phyloP scores from a whole-genome alignment of 257 asterid species.

The Solanum rostratum region DNA sequence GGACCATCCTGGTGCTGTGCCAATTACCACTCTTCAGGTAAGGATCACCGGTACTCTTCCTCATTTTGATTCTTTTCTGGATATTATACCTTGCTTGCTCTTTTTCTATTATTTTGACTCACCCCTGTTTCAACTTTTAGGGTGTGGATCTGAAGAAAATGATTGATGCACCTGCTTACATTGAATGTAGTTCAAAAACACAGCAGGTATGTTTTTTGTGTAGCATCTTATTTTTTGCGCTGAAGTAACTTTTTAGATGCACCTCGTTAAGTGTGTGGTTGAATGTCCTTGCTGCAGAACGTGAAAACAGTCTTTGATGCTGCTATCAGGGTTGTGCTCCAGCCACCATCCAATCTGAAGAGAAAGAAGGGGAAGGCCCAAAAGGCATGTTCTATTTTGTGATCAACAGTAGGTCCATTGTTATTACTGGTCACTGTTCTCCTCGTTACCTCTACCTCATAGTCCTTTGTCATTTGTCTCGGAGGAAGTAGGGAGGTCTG shows the following conservation, averaged over 20 bases:
- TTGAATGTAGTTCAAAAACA: conserved; percentile 69
- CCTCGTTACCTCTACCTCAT: neutral
- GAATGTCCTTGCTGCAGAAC: conserved; percentile 20
- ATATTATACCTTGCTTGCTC: neutral
- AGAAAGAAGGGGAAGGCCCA: conserved; percentile 38
- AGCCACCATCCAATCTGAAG: conserved; percentile 38
- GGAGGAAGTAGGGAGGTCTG: conserved; percentile 38
- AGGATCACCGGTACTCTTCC: neutral
- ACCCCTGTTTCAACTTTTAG: conserved; percentile 13
- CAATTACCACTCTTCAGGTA: conserved; percentile 84
- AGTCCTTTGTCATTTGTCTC: conserved; percentile 31
- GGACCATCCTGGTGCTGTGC: conserved; percentile 93
- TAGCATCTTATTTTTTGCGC: neutral
- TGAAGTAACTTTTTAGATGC: neutral
- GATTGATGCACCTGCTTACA: conserved; percentile 56
- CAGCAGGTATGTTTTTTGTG: conserved; percentile 36
- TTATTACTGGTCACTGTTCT: conserved; percentile 10
- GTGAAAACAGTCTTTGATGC: conserved; percentile 50
- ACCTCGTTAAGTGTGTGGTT: neutral
- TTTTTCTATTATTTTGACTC: neutral
- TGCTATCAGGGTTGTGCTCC: conserved; percentile 45
- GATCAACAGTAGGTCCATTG: conserved; percentile 29
- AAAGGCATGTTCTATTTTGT: conserved; percentile 64
- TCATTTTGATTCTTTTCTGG: neutral
- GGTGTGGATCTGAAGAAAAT: conserved; percentile 61